Percentiles rank a stretch among this genome's conserved stretches.
Conservation (phyloP, 2,329 filamentous ascomycete genomes). For the Epichloe brachyelytri region DNA sequence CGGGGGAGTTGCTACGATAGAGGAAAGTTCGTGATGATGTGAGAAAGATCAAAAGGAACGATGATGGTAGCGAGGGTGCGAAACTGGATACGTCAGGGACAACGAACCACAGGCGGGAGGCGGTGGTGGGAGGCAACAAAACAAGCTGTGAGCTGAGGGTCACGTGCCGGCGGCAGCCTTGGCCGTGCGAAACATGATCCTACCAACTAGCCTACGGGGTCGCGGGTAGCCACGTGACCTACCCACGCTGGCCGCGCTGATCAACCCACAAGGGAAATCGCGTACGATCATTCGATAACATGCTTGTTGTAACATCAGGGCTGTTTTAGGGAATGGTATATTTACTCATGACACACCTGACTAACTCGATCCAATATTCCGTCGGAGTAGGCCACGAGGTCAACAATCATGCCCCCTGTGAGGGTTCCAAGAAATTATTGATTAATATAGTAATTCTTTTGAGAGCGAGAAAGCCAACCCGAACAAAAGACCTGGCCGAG, state of each 20-base stretch:
- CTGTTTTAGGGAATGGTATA: no score
- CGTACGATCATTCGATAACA: no score
- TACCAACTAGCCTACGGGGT: no score
- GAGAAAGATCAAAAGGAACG: conserved; percentile 14
- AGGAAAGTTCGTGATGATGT: conserved; percentile 15
- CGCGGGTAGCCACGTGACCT: no score
- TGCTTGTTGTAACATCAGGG: no score
- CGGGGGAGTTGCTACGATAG: conserved; percentile 8
- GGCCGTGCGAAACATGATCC: neutral
- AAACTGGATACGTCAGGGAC: conserved; percentile 23
- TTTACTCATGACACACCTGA: no score
- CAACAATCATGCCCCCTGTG: neutral
- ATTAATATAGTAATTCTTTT: conserved; percentile 18
- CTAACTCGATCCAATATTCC: no score
- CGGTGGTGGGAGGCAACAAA: conserved; percentile 10
- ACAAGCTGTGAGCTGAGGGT: conserved; percentile 16
- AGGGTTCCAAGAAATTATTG: conserved; percentile 9
- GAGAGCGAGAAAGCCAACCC: conserved; percentile 19
- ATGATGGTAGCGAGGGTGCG: conserved; percentile 8
- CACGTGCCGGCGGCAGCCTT: conserved; percentile 13
- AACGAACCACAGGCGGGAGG: conserved; percentile 9
- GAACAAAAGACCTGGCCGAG: conserved; percentile 10
- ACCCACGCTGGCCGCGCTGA: no score
- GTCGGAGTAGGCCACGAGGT: no score
- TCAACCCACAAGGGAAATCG: no score